phyloP scores from a whole-genome alignment of 495 filamentous ascomycete genomes.

The Polyplosphaeria fusca region DNA sequence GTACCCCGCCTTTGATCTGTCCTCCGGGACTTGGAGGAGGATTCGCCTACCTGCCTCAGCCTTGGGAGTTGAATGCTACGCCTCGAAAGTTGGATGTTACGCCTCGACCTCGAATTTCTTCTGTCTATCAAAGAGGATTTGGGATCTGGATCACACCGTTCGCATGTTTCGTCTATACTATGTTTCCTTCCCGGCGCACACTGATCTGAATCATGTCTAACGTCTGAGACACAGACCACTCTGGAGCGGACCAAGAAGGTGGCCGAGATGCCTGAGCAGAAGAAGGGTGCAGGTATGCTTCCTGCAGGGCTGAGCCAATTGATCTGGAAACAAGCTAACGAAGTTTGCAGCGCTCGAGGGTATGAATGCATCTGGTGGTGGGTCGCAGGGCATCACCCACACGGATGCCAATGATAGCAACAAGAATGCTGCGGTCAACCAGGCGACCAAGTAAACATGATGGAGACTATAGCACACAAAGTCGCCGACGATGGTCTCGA shows the following conservation, averaged over 20 bases:
- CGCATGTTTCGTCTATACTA: no score
- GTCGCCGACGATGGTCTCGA: background rate
- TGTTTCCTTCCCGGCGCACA: no score
- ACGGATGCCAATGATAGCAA: constrained; percentile 8
- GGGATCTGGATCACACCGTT: constrained; percentile 1
- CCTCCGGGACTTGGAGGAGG: no score
- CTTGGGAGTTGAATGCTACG: no score
- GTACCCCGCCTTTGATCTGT: background rate
- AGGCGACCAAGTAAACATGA: constrained; percentile 11
- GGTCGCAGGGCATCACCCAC: constrained; percentile 5
- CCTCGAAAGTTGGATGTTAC: no score
- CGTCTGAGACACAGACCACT: constrained; percentile 1
- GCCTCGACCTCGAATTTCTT: background rate
- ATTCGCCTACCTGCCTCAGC: no score
- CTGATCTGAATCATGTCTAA: no score
- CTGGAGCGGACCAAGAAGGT: constrained; percentile 23
- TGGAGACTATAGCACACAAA: background rate
- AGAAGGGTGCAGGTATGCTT: constrained; percentile 16
- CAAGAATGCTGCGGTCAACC: constrained; percentile 6
- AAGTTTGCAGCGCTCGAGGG: constrained; percentile 16
- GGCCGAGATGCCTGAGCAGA: constrained; percentile 13
- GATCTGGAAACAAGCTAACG: background rate
- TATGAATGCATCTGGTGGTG: constrained; percentile 28
- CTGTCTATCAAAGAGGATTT: background rate
- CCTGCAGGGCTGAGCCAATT: background rate